Evolutionary conservation across 1,284 basidiomycete species (phyloP), one percentile per base, ranked within the genome.

Genomic region (Papiliotrema flavescens): DNA sequence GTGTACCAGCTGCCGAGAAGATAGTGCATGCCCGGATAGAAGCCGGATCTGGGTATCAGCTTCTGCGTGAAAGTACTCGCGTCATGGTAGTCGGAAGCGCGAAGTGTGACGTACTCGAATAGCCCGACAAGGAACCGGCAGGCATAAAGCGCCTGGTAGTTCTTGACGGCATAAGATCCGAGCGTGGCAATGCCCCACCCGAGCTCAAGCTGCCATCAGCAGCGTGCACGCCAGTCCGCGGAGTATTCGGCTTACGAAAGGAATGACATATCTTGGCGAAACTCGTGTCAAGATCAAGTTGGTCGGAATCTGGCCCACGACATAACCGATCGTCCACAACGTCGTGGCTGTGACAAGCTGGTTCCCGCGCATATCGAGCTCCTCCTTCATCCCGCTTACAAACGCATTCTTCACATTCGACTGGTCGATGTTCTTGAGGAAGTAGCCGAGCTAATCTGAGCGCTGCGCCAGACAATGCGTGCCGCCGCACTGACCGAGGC

Each of bases 301-400:
- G 37, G 61, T 59, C 0, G 73, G 74, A 9, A 76, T 65, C 55
- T 73, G 66, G n/a, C 67, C 69, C 28, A 71, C 57, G 7, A 65
- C 67, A 49, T 73, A 73, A 28, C 73, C 73, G 5, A 67, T 65
- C 0, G 69, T 71, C 65, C 66, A 75, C 42, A 71, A 63, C 1
- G 66, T 63, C 1, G 51, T 57, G 8, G 66, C 62, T 3, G 66
- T 70, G 23, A 70, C 66, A 17, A 71, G 62, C 56, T 89, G 80
- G 41, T 82, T 85, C 34, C 86, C 87, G 47, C 79, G 73, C 82
- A 89, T 85, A 55, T 80, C 65, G 34, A 90, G 79, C 41, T 88
- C 87, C 72, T 90, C 86, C 62, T 82, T 85, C 88, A 91, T 89
- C 3, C 88, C 89, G 3, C 86, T 88, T 17, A 90, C 60, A 74